phyloP scores from a whole-genome alignment of 2,329 filamentous ascomycete species.

The Fusarium multiceps region DNA sequence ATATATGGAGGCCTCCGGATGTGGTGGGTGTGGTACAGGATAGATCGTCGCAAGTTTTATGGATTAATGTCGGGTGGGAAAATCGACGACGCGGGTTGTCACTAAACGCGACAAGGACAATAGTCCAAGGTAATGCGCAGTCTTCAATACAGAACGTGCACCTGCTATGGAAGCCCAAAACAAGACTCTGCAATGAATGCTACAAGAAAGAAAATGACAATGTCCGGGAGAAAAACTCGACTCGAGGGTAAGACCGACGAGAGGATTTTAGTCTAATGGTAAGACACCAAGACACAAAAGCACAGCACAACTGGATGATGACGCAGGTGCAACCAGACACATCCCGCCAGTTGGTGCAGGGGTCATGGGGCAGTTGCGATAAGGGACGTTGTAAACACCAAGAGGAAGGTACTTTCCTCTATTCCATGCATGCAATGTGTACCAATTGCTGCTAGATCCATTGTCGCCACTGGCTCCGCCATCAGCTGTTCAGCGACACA shows the following conservation, averaged over 20 bases:
- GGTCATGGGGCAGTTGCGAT: slow-evolving; percentile 12
- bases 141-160: slow-evolving; percentile 1
- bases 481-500: slow-evolving; percentile 3
- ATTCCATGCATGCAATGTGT: background rate
- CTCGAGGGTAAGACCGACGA: slow-evolving; percentile 5
- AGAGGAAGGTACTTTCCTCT: background rate
- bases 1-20: slow-evolving; percentile 29
- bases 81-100: slow-evolving; percentile 27
- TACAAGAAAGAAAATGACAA: slow-evolving; percentile 4
- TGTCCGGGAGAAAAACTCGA: slow-evolving; percentile 16
- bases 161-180: background rate
- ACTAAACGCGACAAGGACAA: slow-evolving; percentile 15
- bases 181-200: background rate
- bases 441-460: background rate
- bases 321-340: slow-evolving; percentile 40
- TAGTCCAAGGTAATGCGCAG: background rate
- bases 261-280: slow-evolving; percentile 11
- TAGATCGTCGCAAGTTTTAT: slow-evolving; percentile 24
- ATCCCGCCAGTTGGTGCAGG: slow-evolving; percentile 14
- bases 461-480: slow-evolving; percentile 3
- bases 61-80: slow-evolving; percentile 14
- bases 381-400: background rate
- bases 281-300: slow-evolving; percentile 26
- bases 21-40: slow-evolving; percentile 10
- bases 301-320: slow-evolving; percentile 31